Base-by-base conservation (phyloP, 148 eudicot species). In the Chenopodium quinoa region DNA sequence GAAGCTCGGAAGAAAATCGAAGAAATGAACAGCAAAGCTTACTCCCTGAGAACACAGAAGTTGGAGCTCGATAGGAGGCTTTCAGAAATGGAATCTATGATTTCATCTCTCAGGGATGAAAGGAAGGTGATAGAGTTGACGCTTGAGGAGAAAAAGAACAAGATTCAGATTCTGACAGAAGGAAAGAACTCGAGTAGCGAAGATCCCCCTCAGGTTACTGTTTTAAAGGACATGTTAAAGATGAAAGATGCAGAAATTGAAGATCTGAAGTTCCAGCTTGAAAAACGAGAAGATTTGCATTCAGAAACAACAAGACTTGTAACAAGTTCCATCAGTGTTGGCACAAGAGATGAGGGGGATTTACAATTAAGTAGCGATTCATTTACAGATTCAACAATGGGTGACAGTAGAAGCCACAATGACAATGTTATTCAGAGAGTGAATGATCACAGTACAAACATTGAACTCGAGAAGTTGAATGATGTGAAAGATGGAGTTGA, bases 41-140 rank as follows among this genome's bases (percentile, higher is more conserved):
- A 88, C 79, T 80, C 88, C 50, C 84, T 95, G 25, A 71, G 86
- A 76, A 75, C 89, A n/a, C 89, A 92, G 64, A 93, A 93, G 76
- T 65, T 50, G 60, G 94, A 92, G 44, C 89, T 90, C 5, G 89
- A 89, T 10, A 79, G 84, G 66, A 87, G 73, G 71, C 44, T 88
- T 12, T 8, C 48, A 67, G 97, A 89, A 82, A 84, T 91, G 97
- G 89, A 89, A 75, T 90, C 97, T 12, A 90, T 88, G 19, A 88
- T 95, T 80, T 86, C 92, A 40, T 84, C 95, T 31, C 87, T 95
- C 4, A 90, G 70, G 84, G 98, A 95, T 1, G 97, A 95, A 48
- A 90, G 89, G 23, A 86, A 79, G 78, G 86, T 85, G 31, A 82
- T 93, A 4, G 96, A 91, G 79, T 80, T 77, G 1, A 75, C 94